phyloP scores from a whole-genome alignment of 495 filamentous ascomycete genomes.

The Podospora tetraspora region DNA sequence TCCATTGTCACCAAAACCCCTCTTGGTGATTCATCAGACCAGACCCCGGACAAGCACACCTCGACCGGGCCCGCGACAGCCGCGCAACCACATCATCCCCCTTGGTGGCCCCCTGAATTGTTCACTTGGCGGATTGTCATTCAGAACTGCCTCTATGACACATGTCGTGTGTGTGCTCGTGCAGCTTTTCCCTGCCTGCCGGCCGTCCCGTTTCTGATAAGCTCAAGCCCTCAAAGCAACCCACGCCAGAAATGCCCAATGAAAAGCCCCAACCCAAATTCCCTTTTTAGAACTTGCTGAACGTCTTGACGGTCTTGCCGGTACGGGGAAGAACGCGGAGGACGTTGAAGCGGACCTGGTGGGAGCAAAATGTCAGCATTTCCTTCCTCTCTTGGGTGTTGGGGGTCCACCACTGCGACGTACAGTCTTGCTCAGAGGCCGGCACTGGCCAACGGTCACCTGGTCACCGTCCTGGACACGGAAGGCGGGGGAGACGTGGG shows the following conservation, averaged over 20 bases:
- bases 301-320: constrained; percentile 94
- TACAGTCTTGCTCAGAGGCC: constrained; percentile 98
- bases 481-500: constrained; percentile 98
- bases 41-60: background rate
- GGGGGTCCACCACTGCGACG: constrained; percentile 31
- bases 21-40: background rate
- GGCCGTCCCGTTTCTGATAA: constrained; percentile 45
- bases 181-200: constrained; percentile 39
- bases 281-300: constrained; percentile 84
- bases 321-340: constrained; percentile 94
- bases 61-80: background rate
- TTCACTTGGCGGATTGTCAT: constrained; percentile 35
- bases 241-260: constrained; percentile 50
- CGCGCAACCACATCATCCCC: constrained; percentile 12
- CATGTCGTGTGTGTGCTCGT: constrained; percentile 32
- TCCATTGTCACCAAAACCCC: background rate
- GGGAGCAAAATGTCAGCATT: constrained; percentile 14
- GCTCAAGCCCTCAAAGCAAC: constrained; percentile 46
- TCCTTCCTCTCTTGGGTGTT: background rate
- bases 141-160: constrained; percentile 46
- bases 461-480: constrained; percentile 99
- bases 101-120: constrained; percentile 7
- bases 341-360: constrained; percentile 96
- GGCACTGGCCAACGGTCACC: constrained; percentile 98
- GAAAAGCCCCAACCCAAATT: constrained; percentile 28